A percentile compares a stretch with the other conserved stretches of the same genome.
Evolutionary conservation across 179 eudicot species (phyloP).

Genomic region (Monotropa hypopitys): DNA sequence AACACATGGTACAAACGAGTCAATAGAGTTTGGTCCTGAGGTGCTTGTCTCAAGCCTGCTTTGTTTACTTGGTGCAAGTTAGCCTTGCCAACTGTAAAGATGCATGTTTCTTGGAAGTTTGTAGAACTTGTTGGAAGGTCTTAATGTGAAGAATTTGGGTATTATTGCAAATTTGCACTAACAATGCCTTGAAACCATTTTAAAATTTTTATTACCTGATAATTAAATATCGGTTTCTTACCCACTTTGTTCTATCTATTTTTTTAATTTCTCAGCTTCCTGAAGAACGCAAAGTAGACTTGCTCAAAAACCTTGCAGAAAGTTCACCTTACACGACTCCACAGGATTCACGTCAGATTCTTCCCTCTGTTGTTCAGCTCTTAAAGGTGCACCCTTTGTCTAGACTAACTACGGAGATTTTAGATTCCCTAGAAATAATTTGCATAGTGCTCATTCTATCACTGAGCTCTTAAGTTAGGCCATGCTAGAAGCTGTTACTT

Average conservation of each 20-base stretch:
- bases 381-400: constrained; percentile 43
- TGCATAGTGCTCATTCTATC: background rate
- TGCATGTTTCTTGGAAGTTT: background rate
- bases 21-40: background rate
- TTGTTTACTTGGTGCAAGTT: background rate
- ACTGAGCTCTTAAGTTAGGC: background rate
- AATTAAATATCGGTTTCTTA: background rate
- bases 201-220: background rate
- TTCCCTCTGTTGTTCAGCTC: constrained; percentile 74
- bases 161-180: background rate
- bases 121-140: background rate
- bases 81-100: background rate
- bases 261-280: constrained; percentile 48
- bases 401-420: background rate
- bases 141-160: background rate
- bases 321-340: constrained; percentile 70
- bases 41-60: background rate
- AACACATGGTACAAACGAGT: background rate
- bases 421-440: background rate
- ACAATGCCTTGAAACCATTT: background rate
- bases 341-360: constrained; percentile 75
- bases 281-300: constrained; percentile 73
- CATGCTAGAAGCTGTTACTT: background rate
- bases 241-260: background rate
- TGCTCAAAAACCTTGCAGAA: constrained; percentile 91